Evolutionary conservation across 345 rosid genomes (phyloP), one percentile per base, ranked within the genome.

Genomic region (Salix koriyanagi): DNA sequence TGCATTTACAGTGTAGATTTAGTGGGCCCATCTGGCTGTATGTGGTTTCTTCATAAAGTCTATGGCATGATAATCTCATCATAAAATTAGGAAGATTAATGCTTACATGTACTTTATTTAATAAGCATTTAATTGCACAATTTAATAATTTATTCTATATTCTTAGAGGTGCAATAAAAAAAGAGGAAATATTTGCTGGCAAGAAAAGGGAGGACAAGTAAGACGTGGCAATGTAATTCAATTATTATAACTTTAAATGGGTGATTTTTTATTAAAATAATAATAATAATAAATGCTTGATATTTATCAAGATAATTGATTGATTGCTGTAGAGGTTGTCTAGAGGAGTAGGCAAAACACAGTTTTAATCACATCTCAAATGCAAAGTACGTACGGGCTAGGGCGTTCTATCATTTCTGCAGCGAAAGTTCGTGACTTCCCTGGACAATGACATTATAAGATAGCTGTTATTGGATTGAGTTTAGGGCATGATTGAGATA

Each of bases 11-110:
- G 4, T 8, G 3, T 58, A 26, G 74, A 65, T 70, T 65, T 28
- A 6, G 76, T 67, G 79, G 85, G 78, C 60, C 77, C 82, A 72
- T 2, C 60, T 28, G 10, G 3, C 65, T 19, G 65, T 21, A 8
- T 21, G 26, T 60, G 11, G 61, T 58, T 58, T 58, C 62, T 58
- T 58, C 62, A 34, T 58, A 2, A 6, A 21, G 10, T 21, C 62
- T 0, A 1, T 21, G n/a, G 26, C 23, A 60, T 60, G 9, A n/a
- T 60, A 8, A n/a, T 19, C 2, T 25, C 65, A 60, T 60, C 65
- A 9, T 10, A 21, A 58, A 60, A 60, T 7, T 60, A 19, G 23
- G 18, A 46, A 46, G 50, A 46, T 46, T 1, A 46, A 46, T 46
- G 50, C 50, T 2, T 21, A 4, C 1, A 10, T 21, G n/a, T 2